phyloP scores from a whole-genome alignment of 2,329 filamentous ascomycete species.

The Cytospora schulzeri region DNA sequence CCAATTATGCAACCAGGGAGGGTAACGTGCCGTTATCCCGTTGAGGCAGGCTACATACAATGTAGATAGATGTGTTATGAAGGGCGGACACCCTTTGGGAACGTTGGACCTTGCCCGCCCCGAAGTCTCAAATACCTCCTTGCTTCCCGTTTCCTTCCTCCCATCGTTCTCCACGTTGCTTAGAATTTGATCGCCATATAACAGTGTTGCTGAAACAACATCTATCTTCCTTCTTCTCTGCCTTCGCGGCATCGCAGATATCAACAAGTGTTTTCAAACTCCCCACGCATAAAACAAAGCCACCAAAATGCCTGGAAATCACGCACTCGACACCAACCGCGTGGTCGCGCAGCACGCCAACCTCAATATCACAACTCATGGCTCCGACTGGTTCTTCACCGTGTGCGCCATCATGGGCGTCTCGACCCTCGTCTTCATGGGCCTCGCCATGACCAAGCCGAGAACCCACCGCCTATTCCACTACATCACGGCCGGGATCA shows the following conservation, averaged over 20 bases:
- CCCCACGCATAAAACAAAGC: neutral
- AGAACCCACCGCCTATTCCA: slow-evolving; percentile 62
- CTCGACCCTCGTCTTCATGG: slow-evolving; percentile 56
- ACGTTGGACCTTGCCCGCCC: neutral
- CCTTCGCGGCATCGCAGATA: too few relatives aligned
- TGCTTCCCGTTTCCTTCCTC: neutral
- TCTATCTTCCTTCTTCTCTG: neutral
- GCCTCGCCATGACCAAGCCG: slow-evolving; percentile 53
- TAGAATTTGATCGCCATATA: slow-evolving; percentile 20
- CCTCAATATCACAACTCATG: slow-evolving; percentile 60
- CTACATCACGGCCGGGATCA: slow-evolving; percentile 63
- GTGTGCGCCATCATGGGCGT: slow-evolving; percentile 61
- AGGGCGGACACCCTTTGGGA: too few relatives aligned
- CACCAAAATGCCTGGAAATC: slow-evolving; percentile 41
- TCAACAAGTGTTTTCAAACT: neutral
- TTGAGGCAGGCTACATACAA: too few relatives aligned
- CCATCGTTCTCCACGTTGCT: neutral
- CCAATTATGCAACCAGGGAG: neutral
- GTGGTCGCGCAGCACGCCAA: slow-evolving; percentile 53
- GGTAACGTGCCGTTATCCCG: neutral
- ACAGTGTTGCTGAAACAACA: neutral
- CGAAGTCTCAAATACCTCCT: slow-evolving; percentile 22
- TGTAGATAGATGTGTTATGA: too few relatives aligned
- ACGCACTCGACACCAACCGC: slow-evolving; percentile 49
- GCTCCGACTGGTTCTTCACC: slow-evolving; percentile 65